These are phyloP conservation scores for Elongisporangium prolatum DNA, from an alignment of 352 stramenopile genomes.

Conservation along the genomic window DNA sequence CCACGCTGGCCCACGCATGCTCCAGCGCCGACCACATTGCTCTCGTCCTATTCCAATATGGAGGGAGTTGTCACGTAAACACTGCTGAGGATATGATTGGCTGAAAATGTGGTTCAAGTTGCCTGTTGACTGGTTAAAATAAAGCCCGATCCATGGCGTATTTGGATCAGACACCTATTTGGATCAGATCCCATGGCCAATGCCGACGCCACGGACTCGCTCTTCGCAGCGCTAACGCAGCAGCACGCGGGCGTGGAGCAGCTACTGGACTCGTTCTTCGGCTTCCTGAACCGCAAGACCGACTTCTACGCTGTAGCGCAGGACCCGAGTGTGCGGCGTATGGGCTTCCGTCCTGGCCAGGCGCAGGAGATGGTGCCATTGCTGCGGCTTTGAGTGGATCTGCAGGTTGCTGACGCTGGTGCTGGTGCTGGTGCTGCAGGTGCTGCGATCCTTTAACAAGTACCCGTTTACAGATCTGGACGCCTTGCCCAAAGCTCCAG, in stretches of 20 bases:
- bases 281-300: constrained; percentile 96
- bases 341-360: constrained; percentile 61
- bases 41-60: constrained; percentile 3
- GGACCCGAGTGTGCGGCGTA: constrained; percentile 37
- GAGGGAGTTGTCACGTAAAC: constrained; percentile 1
- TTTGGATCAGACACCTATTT: not conserved
- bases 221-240: constrained; percentile 95
- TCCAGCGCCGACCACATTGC: constrained; percentile 70
- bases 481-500: constrained; percentile 1
- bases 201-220: constrained; percentile 30
- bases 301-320: constrained; percentile 93
- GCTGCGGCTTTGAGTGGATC: not conserved
- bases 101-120: constrained; percentile 1
- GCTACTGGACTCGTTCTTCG: constrained; percentile 96
- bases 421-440: constrained; percentile 12
- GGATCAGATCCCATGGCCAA: constrained; percentile 16
- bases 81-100: not conserved
- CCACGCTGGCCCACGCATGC: constrained; percentile 40
- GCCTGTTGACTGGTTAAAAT: not conserved
- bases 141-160: not conserved
- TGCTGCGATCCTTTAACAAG: constrained; percentile 62
- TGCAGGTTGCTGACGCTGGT: not conserved
- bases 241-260: constrained; percentile 94
- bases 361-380: constrained; percentile 45
- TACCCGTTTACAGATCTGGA: constrained; percentile 60